Conservation (phyloP, 164 flowering plant genomes). For the Platanus orientalis region DNA sequence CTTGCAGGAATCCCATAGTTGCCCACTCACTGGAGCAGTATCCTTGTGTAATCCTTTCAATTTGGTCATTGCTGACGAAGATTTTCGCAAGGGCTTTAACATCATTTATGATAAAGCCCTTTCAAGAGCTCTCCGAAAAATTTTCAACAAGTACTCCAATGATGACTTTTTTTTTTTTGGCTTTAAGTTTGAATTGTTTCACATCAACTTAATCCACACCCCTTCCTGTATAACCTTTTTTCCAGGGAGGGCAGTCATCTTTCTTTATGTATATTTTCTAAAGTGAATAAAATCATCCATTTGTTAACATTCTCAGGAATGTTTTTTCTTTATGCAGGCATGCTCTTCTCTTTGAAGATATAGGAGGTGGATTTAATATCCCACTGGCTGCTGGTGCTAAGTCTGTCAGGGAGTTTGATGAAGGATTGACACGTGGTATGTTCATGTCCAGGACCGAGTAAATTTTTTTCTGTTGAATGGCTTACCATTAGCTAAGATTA, state of each 20-base stretch:
- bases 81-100: constrained; percentile 86
- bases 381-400: constrained; percentile 62
- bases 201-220: no score
- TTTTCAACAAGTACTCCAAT: constrained; percentile 62
- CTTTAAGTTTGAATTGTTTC: neutral
- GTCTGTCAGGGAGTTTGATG: constrained; percentile 82
- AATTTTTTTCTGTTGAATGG: neutral
- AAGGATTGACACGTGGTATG: constrained; percentile 75
- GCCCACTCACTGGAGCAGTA: constrained; percentile 85
- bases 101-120: constrained; percentile 82
- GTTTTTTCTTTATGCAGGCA: constrained; percentile 41
- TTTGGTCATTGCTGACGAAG: constrained; percentile 82
- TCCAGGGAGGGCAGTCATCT: no score
- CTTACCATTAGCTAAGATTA: constrained; percentile 11
- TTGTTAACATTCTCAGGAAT: no score
- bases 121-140: constrained; percentile 54
- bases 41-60: constrained; percentile 96
- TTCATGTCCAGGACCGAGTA: neutral
- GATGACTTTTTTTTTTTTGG: constrained; percentile 1
- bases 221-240: no score
- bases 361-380: constrained; percentile 75
- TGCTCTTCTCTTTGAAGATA: constrained; percentile 69
- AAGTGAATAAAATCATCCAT: no score
- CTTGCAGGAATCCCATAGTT: constrained; percentile 68
- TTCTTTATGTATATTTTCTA: no score